Conservation (phyloP, 176 grass and related monocot genomes). For the Musa schizocarpa region DNA sequence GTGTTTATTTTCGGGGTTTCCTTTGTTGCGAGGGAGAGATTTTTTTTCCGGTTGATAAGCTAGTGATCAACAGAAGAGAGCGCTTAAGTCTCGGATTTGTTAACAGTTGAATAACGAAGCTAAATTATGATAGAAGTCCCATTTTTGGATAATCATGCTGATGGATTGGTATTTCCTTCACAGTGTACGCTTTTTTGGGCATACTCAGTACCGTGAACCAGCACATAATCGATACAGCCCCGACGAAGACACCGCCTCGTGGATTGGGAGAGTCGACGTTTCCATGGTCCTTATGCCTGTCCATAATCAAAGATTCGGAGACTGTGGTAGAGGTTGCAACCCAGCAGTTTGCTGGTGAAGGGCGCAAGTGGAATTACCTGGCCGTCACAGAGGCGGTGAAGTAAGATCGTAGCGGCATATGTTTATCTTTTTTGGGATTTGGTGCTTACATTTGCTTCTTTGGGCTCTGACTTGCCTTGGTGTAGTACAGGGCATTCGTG, state of each 20-base stretch:
- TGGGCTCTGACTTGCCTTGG: neutral
- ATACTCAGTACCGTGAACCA: constrained; percentile 82
- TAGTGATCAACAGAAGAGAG: neutral
- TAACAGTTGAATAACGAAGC: neutral
- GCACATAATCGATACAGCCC: constrained; percentile 73
- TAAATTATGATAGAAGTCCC: neutral
- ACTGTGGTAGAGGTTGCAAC: constrained; percentile 85
- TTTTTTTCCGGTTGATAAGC: neutral
- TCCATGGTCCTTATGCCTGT: constrained; percentile 76
- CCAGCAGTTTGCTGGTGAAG: constrained; percentile 75
- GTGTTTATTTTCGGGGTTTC: neutral
- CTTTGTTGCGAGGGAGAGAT: neutral
- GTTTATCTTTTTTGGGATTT: constrained; percentile 11
- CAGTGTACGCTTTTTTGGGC: constrained; percentile 95
- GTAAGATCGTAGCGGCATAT: constrained; percentile 35
- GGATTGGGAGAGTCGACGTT: constrained; percentile 32
- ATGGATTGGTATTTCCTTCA: constrained; percentile 3
- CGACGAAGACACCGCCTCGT: constrained; percentile 22
- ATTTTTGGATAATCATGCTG: neutral
- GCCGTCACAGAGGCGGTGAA: constrained; percentile 70
- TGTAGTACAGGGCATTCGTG: constrained; percentile 47
- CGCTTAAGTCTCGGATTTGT: neutral
- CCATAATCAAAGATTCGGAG: constrained; percentile 78
- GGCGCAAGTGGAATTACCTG: constrained; percentile 84
- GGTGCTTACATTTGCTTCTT: constrained; percentile 9